Evolutionary conservation across 495 filamentous ascomycete species (phyloP).

Genomic region (Monascus purpureus): DNA sequence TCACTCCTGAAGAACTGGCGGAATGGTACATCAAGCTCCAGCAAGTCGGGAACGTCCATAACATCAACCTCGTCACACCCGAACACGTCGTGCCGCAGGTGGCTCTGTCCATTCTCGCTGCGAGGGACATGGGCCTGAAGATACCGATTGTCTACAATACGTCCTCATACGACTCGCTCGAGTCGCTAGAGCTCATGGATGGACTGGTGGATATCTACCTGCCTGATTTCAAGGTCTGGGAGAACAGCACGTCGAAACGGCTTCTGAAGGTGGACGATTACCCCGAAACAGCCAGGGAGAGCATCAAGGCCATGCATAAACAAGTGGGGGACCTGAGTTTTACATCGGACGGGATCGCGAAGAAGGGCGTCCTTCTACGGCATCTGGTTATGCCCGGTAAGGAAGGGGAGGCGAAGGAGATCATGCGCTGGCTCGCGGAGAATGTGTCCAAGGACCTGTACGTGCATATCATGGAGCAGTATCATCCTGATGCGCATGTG

Average conservation of each 20-base stretch:
- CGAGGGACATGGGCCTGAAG: constrained; percentile 46
- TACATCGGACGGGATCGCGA: constrained; percentile 60
- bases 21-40: constrained; percentile 70
- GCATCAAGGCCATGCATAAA: constrained; percentile 57
- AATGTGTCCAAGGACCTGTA: constrained; percentile 56
- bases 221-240: constrained; percentile 71
- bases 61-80: constrained; percentile 67
- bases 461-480: constrained; percentile 68
- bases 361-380: constrained; percentile 54
- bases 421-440: constrained; percentile 54
- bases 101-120: constrained; percentile 52
- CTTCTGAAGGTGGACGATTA: constrained; percentile 65
- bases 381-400: constrained; percentile 70
- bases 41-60: constrained; percentile 51
- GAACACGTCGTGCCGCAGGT: constrained; percentile 73
- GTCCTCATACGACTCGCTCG: constrained; percentile 57
- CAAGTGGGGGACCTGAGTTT: constrained; percentile 70
- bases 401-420: constrained; percentile 50
- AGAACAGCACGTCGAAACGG: constrained; percentile 41
- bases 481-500: constrained; percentile 60
- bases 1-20: constrained; percentile 63
- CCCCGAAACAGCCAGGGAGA: constrained; percentile 48
- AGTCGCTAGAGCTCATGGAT: constrained; percentile 50
- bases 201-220: constrained; percentile 69
- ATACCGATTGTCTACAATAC: constrained; percentile 71